These are phyloP conservation scores for Psophocarpus tetragonolobus DNA, from an alignment of 306 rosid genomes.

Conservation along the genomic window DNA sequence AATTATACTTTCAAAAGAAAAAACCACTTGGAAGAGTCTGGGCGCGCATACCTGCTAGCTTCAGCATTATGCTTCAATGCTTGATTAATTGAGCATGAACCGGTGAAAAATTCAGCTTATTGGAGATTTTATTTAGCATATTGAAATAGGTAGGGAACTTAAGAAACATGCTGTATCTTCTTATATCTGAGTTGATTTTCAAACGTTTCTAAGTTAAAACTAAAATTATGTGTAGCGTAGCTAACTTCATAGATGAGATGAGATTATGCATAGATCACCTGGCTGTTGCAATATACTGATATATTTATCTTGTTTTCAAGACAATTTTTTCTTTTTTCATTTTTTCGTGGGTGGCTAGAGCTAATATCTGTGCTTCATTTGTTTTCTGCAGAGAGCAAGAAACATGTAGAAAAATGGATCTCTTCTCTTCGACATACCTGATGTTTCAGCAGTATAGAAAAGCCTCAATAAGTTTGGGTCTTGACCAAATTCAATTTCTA, in stretches of 20 bases:
- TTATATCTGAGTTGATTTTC: background rate
- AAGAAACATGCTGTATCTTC: background rate
- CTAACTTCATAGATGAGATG: too few species aligned
- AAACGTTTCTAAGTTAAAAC: too few species aligned
- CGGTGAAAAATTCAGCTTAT: background rate
- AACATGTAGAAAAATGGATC: conserved; percentile 64
- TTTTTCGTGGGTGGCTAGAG: background rate
- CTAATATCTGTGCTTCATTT: conserved; percentile 29
- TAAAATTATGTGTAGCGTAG: too few species aligned
- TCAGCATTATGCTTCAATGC: background rate
- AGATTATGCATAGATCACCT: background rate
- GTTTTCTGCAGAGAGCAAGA: conserved; percentile 61
- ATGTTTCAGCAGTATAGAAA: background rate
- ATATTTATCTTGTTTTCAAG: background rate
- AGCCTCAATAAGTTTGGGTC: background rate
- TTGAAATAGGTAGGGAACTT: background rate
- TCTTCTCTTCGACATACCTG: conserved; percentile 62
- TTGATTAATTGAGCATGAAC: background rate
- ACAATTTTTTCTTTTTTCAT: background rate
- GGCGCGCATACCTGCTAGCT: background rate
- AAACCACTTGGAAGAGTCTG: background rate
- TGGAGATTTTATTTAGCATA: background rate
- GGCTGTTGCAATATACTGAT: background rate
- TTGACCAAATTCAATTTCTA: background rate
- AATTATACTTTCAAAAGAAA: background rate